These are phyloP conservation scores for Mycotypha africana DNA, from an alignment of 371 early-diverging fungal genomes.

Conservation along the genomic window DNA sequence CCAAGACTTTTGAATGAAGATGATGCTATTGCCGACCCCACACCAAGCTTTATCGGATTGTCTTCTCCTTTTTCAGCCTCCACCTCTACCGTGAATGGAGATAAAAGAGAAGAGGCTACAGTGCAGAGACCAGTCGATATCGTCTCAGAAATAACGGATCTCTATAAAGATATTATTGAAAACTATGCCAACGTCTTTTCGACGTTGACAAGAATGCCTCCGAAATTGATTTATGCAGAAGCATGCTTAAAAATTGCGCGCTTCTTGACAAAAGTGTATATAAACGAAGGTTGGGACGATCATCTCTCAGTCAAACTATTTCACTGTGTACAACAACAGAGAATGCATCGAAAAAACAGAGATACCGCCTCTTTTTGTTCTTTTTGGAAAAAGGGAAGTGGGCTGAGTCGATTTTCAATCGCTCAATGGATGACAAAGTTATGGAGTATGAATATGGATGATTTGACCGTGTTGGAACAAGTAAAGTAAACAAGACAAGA, in stretches of 20 bases:
- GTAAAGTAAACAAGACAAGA: no score
- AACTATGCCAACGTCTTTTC: constrained; percentile 42
- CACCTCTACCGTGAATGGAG: no score
- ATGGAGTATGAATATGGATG: constrained; percentile 45
- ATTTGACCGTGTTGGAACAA: constrained; percentile 53
- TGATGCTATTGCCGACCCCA: no score
- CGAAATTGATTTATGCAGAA: constrained; percentile 35
- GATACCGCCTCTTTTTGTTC: neutral
- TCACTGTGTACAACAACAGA: constrained; percentile 5
- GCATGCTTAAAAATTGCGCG: constrained; percentile 40
- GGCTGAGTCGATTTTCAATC: constrained; percentile 43
- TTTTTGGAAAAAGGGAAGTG: neutral
- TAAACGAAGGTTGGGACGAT: constrained; percentile 30
- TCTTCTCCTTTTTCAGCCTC: no score
- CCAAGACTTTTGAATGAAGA: no score
- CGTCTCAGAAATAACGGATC: constrained; percentile 21
- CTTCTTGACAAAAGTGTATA: constrained; percentile 26
- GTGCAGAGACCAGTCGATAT: no score
- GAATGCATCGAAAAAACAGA: neutral
- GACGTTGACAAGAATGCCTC: constrained; percentile 5
- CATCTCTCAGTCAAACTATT: neutral
- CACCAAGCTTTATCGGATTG: no score
- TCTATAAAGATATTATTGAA: constrained; percentile 36
- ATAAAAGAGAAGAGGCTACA: no score
- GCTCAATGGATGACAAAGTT: constrained; percentile 56